Base-by-base conservation (phyloP, 2,329 filamentous ascomycete genomes). In the Ceratocystis variospora region DNA sequence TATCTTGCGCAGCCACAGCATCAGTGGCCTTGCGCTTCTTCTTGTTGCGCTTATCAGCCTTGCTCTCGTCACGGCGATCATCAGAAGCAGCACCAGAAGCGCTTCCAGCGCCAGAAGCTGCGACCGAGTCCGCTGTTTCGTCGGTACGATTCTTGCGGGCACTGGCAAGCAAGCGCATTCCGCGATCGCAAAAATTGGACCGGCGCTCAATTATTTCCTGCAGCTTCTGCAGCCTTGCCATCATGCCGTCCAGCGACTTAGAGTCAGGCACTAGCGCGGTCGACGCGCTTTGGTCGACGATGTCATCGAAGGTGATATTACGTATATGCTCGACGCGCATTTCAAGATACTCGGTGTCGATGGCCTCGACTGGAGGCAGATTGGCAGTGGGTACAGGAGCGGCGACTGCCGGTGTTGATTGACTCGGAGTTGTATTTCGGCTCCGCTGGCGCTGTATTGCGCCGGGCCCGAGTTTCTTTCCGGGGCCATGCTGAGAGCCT, bases 1-100 rank as follows among this genome's bases (percentile, higher is more conserved):
- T 62, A 69, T 88, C 84, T 68, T 81, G 83, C 7, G 83, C 80
- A 67, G 79, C 79, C 41, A 82, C 76, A 65, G 75, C 79, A 67
- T 86, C 84, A 6, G 83, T 78, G 28, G 87, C 88, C 76, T 90
- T 91, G 73, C 88, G 86, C 78, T 89, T 91, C 80, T 89, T 91
- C 70, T 87, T 81, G 74, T 92, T 91, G 28, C 79, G 77, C 73
- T 83, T 82, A 71, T 83, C 83, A 25, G 76, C 75, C 64, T 79
- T 78, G 61, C 73, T 71, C 68, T 78, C 78, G 57, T 83, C 81
- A 33, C 75, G 79, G 64, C 79, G 72, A 68, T 70, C 78, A 71
- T 79, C 79, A 68, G 76, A 76, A 66, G 78, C 74, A 15, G 8
- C 25, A 7, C 17, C 46, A 3, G 37, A 41, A 48, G 46, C n/a